Base-by-base conservation (phyloP, 306 rosid species). In the Hylodesmum podocarpum region DNA sequence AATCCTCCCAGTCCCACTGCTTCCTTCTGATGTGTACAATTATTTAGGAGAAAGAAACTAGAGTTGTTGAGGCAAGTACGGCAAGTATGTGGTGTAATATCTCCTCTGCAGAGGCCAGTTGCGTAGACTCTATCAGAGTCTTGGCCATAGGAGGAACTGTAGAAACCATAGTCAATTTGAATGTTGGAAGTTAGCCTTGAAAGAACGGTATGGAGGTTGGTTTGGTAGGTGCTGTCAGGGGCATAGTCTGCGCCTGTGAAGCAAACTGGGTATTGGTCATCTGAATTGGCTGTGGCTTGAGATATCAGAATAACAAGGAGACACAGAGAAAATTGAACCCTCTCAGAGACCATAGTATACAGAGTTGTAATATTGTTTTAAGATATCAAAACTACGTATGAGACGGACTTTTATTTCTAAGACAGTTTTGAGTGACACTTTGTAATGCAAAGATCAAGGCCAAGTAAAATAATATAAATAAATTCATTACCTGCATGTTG, bases 101-200 rank as follows among this genome's bases (percentile, higher is more conserved):
- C 89, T 13, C 85, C 89, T 68, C 88, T 49, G 70, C 90, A 88
- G 2, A 79, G 81, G 0, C 73, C 84, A 1, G 55, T 37, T 14
- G 83, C 84, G 14, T 76, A 68, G n/a, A 78, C 87, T 40, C 13
- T 18, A 15, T 82, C 69, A 11, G 84, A 29, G 76, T 36, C 31
- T 41, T 47, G 6, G 21, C 85, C 88, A 0, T 33, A 39, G 36
- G 86, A 71, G 29, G 70, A 34, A 29, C 67, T 75, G 80, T 71
- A 73, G 63, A 83, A 86, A 44, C 78, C 81, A 15, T 81, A 62
- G n/a, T 65, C 21, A n/a, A 31, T 37, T 18, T 43, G 18, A 21
- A 63, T 34, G 50, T 59, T 55, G 34, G 75, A 59, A 10, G 62
- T 41, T 12, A 85, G 71, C 28, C 82, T 78, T 49, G 84, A 55